Percentiles rank a stretch among this genome's conserved stretches.
Evolutionary conservation across 2,329 filamentous ascomycete species (phyloP).

Genomic region (Neonectria sp.): DNA sequence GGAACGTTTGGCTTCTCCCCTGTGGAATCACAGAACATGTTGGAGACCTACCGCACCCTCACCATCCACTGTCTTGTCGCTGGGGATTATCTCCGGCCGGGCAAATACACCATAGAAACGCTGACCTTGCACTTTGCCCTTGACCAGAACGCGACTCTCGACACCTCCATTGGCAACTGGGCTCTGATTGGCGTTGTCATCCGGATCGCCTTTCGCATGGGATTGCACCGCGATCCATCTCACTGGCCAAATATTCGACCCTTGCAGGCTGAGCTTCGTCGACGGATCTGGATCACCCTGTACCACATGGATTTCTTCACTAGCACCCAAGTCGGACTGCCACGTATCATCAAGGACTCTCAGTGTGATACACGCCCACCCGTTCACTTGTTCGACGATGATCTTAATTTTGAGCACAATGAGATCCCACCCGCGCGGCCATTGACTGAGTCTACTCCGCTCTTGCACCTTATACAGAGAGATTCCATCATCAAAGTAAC

Average conservation of each 20-base stretch:
- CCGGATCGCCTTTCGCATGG: slow-evolving; percentile 38
- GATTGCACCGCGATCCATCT: slow-evolving; percentile 35
- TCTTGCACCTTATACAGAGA: slow-evolving; percentile 20
- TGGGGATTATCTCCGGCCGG: slow-evolving; percentile 36
- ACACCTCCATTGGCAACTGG: slow-evolving; percentile 34
- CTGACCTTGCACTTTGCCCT: slow-evolving; percentile 36
- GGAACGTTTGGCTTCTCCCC: neutral
- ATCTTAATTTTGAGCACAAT: slow-evolving; percentile 19
- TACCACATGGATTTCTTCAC: slow-evolving; percentile 43
- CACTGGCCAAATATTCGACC: slow-evolving; percentile 37
- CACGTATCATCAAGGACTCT: slow-evolving; percentile 38
- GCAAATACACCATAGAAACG: slow-evolving; percentile 35
- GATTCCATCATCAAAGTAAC: slow-evolving; percentile 15
- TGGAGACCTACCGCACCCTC: slow-evolving; percentile 33
- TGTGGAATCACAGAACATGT: slow-evolving; percentile 10
- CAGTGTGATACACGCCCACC: slow-evolving; percentile 35
- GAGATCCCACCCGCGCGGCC: slow-evolving; percentile 15
- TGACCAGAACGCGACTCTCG: slow-evolving; percentile 32
- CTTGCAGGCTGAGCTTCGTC: slow-evolving; percentile 35
- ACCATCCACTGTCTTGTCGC: slow-evolving; percentile 39
- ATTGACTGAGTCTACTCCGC: slow-evolving; percentile 10
- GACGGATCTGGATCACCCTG: slow-evolving; percentile 34
- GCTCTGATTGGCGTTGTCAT: slow-evolving; percentile 35
- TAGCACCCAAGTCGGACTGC: slow-evolving; percentile 36
- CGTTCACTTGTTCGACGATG: slow-evolving; percentile 22